Evolutionary conservation across 345 rosid genomes (phyloP), one percentile per base, ranked within the genome.

Genomic region (Psidium friedrichsthalianum): DNA sequence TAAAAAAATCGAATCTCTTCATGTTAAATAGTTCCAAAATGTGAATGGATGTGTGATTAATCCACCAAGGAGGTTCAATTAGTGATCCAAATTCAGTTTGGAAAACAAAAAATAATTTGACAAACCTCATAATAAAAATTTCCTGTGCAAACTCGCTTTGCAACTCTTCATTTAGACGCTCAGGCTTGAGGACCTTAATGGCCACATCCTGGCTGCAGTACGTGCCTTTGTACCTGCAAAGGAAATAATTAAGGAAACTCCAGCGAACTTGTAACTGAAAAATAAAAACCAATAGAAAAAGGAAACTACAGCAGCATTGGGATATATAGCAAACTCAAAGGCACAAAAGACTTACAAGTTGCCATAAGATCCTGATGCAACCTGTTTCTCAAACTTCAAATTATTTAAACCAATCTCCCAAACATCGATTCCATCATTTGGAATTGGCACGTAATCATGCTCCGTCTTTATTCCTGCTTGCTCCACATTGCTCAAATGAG

Each of bases 331-430:
- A 53, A 51, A 27, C 11, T 56, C 80, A 13, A 59, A 87, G 52
- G 53, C 51, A 81, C 27, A 58, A 29, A 16, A 86, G 78, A 89
- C 92, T 88, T 85, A 92, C 94, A 92, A 64, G 86, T 92, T 93
- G 51, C 93, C 88, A 83, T 86, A 85, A 52, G 91, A 88, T 85
- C 93, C 91, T 74, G 91, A 88, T 83, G 90, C 90, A 82, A 92
- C 87, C 83, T 89, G 90, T 47, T 88, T 74, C 86, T 89, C 93
- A 86, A 86, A 92, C 82, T 87, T 90, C 89, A 92, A 86, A 42
- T 88, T 81, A 88, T 86, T 86, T 20, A 88, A 84, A 90, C 92
- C 93, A 86, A 94, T 91, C 90, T 93, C 95, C 97, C 95, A 89
- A 84, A 89, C 94, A 88, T 92, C 93, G 36, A 83, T 86, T 83